phyloP scores from a whole-genome alignment of 192 early-diverging fungal species.

The Rhizophagus sp. region DNA sequence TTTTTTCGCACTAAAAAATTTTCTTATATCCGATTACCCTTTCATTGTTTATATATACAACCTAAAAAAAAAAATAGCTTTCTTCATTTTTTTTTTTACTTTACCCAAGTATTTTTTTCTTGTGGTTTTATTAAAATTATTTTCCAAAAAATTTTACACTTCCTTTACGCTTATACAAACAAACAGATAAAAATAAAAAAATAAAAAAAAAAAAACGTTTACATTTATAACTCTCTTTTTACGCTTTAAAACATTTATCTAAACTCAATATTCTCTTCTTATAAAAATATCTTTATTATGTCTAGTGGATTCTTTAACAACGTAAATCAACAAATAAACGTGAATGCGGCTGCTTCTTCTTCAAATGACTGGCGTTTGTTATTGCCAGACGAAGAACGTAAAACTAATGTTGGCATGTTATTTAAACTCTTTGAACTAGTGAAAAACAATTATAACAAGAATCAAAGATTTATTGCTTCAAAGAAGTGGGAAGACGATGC shows the following conservation, averaged over 20 bases:
- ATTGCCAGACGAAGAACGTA: neutral
- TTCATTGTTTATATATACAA: too few species aligned
- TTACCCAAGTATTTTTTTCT: too few species aligned
- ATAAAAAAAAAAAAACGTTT: too few species aligned
- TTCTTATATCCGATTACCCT: too few species aligned
- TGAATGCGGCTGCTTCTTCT: neutral
- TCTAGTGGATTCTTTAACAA: neutral
- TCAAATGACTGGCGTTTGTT: neutral
- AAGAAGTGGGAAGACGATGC: constrained; percentile 2
- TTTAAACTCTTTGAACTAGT: neutral
- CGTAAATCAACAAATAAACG: neutral
- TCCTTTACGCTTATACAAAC: neutral
- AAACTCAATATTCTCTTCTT: neutral
- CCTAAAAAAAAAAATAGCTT: too few species aligned
- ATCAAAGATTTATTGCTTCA: neutral
- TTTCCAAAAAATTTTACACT: neutral
- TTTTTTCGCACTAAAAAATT: too few species aligned
- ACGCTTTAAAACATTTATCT: neutral
- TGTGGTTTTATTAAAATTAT: too few species aligned
- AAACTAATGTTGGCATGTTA: neutral
- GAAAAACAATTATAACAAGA: too few species aligned
- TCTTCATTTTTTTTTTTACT: too few species aligned
- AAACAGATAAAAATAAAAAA: too few species aligned
- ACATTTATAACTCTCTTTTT: neutral
- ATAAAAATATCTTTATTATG: neutral